phyloP scores from a whole-genome alignment of 2,329 filamentous ascomycete genomes.

The Cyphellophora europaea region DNA sequence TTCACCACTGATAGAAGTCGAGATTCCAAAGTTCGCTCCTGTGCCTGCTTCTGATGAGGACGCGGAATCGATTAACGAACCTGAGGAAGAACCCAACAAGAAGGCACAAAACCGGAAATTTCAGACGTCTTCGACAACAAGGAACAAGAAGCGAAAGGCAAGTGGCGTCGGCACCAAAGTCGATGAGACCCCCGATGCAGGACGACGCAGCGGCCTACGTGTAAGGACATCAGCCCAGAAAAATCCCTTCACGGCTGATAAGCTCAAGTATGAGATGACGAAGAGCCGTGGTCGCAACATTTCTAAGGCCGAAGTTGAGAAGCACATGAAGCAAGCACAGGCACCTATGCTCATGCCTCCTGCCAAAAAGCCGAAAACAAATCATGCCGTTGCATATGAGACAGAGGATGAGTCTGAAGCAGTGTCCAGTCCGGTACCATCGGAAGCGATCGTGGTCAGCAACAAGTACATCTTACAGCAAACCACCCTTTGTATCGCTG shows the following conservation, averaged over 20 bases:
- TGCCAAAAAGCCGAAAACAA: no score
- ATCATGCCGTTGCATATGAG: no score
- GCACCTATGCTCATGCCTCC: no score
- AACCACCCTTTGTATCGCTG: background rate
- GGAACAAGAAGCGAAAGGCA: background rate
- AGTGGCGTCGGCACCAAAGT: background rate
- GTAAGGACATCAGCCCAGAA: constrained; percentile 11
- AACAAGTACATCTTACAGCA: background rate
- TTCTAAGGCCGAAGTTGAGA: background rate
- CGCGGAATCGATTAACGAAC: background rate
- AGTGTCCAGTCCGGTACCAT: background rate
- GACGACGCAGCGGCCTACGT: constrained; percentile 2
- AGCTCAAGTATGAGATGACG: constrained; percentile 1
- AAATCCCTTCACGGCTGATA: constrained; percentile 13
- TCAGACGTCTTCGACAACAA: background rate
- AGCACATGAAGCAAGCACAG: background rate
- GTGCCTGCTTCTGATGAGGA: no score
- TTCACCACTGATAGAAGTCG: background rate
- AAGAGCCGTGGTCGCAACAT: background rate
- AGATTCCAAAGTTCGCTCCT: background rate
- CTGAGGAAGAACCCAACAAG: background rate
- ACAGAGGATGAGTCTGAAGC: no score
- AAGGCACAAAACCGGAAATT: no score
- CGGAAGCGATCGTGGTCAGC: background rate
- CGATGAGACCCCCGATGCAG: background rate